Conservation (phyloP, 179 eudicot species). For the Silene noctiflora region DNA sequence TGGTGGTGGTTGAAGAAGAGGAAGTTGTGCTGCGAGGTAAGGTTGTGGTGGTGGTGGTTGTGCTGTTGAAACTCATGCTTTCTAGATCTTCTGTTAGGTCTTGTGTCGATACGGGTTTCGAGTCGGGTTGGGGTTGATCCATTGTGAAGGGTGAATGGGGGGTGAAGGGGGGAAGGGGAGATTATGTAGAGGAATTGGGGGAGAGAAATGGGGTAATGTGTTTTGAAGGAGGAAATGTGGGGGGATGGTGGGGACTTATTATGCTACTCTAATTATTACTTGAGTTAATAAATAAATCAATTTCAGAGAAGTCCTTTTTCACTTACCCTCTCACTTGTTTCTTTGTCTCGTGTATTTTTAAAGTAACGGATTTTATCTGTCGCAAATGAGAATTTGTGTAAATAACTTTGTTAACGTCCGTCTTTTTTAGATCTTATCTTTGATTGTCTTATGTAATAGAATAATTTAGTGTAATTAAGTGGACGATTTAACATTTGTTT, state of each 20-base stretch:
- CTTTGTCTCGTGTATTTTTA: no score
- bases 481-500: no score
- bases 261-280: no score
- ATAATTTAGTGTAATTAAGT: no score
- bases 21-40: slow-evolving; percentile 47
- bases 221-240: background rate
- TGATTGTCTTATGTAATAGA: no score
- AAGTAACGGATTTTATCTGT: no score
- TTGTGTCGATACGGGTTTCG: slow-evolving; percentile 10
- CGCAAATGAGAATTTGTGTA: no score
- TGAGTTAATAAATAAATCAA: no score
- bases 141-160: background rate
- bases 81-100: slow-evolving; percentile 66
- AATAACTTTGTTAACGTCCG: no score
- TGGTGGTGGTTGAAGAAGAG: slow-evolving; percentile 28
- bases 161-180: background rate
- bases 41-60: slow-evolving; percentile 49
- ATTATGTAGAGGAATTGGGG: background rate
- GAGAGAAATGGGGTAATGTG: slow-evolving; percentile 21
- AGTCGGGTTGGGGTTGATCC: background rate
- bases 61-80: slow-evolving; percentile 80
- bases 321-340: no score
- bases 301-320: no score
- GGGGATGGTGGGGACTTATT: slow-evolving; percentile 27
- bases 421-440: no score